A percentile compares a stretch with the other conserved stretches of the same genome.
phyloP scores from a whole-genome alignment of 371 early-diverging fungal species.

The Dichotomocladium elegans region DNA sequence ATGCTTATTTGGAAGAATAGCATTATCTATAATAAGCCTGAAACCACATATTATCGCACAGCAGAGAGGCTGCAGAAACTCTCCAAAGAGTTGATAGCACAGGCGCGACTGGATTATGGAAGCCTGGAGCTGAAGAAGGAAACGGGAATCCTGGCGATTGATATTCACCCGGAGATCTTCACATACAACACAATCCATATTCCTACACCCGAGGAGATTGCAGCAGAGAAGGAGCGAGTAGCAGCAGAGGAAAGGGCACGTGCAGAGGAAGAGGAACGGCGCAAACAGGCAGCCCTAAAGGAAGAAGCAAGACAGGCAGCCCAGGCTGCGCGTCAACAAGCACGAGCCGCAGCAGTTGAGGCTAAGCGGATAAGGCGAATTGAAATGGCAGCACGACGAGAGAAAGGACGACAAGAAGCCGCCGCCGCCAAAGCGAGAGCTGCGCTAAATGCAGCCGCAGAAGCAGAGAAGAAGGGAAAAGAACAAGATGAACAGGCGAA shows the following conservation, averaged over 20 bases:
- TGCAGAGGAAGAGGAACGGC: constrained; percentile 9
- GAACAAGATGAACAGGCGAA: neutral
- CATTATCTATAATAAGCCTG: constrained; percentile 70
- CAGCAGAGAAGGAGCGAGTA: constrained; percentile 10
- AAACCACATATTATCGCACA: constrained; percentile 68
- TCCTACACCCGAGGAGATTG: constrained; percentile 22
- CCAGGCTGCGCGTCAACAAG: constrained; percentile 5
- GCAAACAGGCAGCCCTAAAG: constrained; percentile 3
- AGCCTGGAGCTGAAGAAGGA: constrained; percentile 30
- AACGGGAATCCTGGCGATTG: constrained; percentile 43
- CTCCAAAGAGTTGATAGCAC: constrained; percentile 25
- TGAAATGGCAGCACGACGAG: constrained; percentile 6
- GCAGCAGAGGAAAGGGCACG: constrained; percentile 13
- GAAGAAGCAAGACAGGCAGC: constrained; percentile 3
- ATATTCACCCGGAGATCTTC: constrained; percentile 53
- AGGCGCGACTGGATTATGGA: constrained; percentile 39
- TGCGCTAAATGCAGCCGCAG: neutral
- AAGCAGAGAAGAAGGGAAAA: constrained; percentile 8
- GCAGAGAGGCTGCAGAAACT: constrained; percentile 52
- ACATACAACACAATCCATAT: constrained; percentile 33
- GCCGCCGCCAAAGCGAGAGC: constrained; percentile 1
- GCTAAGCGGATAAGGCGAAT: constrained; percentile 5
- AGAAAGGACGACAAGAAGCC: neutral
- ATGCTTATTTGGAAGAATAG: constrained; percentile 73
- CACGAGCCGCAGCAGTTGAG: neutral